Percentiles rank a stretch among this genome's conserved stretches.
Evolutionary conservation across 176 grass and related monocot species (phyloP).

Genomic region (Triticum aestivum): DNA sequence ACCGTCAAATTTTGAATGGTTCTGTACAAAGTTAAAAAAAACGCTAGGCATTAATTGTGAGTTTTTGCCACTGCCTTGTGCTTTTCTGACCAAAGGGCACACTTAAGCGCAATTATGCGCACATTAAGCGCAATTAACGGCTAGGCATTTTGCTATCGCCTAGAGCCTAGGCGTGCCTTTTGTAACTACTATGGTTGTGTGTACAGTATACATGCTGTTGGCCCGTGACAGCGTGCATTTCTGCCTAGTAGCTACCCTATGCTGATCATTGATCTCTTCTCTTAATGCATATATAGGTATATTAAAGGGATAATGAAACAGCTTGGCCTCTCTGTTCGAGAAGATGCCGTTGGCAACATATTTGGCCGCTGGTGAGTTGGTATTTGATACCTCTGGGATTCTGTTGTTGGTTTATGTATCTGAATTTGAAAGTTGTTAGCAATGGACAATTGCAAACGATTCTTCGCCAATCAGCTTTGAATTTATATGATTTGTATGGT

Average conservation of each 20-base stretch:
- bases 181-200: no score
- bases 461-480: not conserved
- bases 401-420: not conserved
- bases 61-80: no score
- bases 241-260: not conserved
- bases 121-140: no score
- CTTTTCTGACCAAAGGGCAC: no score
- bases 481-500: not conserved
- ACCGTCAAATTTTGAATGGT: not conserved
- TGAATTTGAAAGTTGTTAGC: not conserved
- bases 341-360: conserved; percentile 95
- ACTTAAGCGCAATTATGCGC: no score
- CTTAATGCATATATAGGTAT: conserved; percentile 48
- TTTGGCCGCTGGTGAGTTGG: conserved; percentile 82
- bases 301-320: conserved; percentile 84
- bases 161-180: no score
- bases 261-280: conserved; percentile 7
- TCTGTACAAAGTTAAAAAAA: no score
- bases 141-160: no score
- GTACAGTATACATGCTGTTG: not conserved
- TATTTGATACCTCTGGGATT: not conserved
- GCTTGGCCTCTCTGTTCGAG: conserved; percentile 53
- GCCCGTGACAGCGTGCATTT: not conserved
- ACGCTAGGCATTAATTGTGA: no score
- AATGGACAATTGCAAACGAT: not conserved